Base-by-base conservation (phyloP, 176 grass and related monocot species). In the Poa annua region DNA sequence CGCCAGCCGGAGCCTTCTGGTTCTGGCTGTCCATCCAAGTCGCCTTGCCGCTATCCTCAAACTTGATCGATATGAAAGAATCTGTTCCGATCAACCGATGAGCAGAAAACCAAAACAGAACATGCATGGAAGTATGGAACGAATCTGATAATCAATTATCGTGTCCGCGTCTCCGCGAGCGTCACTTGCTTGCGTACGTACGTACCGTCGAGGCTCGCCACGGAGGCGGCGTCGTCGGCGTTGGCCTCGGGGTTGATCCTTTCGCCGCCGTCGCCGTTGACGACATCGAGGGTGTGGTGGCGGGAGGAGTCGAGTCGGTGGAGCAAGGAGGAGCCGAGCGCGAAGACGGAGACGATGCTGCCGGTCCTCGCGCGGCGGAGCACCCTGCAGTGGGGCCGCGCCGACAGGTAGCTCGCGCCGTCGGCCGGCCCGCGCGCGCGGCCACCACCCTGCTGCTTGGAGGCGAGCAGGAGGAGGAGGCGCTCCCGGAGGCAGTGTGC, bases 41-140 rank as follows among this genome's bases (percentile, higher is more conserved):
- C 7, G 91, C 91, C 52, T 87, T 93, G 70, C 91, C 96, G 50
- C 96, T 92, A 76, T 96, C 91, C 93, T 99, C 96, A 35, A 99
- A 99, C 80, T 99, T 99, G 86, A 99, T 93, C 13, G 93, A 96
- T 82, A 96, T 99, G 87, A 94, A 99, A 1, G 96, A 99, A 80
- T 96, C 96, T 97, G n/a, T 34, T 36, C 52, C 78, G 14, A 3
- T 10, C 11, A 2, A 62, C 19, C 60, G 59, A 45, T 68, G 38
- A 88, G 48, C 47, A 44, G 29, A 62, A 62, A 62, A n/a, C n/a
- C 5, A 14, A 14, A 26, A 29, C 59, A 14, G 59, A 29, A 62
- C 60, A 63, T 15, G 5, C 29, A n/a, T n/a, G n/a, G n/a, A 29
- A 29, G 29, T 29, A 29, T 29, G 29, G 29, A 29, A 63, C 59